A percentile compares a stretch with the other conserved stretches of the same genome.
These are phyloP conservation scores for Candida vartiovaarae DNA, from an alignment of 805 yeast species.

Conservation along the genomic window DNA sequence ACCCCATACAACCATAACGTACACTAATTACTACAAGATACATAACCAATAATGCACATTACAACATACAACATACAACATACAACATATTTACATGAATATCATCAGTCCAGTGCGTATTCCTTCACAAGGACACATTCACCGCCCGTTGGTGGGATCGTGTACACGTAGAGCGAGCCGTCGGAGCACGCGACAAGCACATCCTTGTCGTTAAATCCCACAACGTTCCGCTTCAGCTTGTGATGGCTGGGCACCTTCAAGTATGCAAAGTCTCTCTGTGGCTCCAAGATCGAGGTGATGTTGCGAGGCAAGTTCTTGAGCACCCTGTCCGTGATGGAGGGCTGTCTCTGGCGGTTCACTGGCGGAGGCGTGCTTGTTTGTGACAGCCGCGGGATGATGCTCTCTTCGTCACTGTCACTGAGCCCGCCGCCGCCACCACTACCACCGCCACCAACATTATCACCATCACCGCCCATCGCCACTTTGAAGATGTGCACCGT, in stretches of 20 bases:
- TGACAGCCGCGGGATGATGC: conserved; percentile 8
- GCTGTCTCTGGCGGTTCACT: conserved; percentile 4
- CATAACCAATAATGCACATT: too few species aligned
- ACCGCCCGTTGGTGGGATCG: conserved; percentile 57
- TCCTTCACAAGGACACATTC: conserved; percentile 55
- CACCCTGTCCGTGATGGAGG: conserved; percentile 21
- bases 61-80: too few species aligned
- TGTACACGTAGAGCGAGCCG: conserved; percentile 48
- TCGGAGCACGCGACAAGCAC: conserved; percentile 26
- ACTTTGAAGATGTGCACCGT: conserved; percentile 61
- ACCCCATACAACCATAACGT: too few species aligned
- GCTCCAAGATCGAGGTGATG: conserved; percentile 49
- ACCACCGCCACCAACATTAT: background rate
- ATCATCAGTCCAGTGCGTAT: conserved; percentile 25
- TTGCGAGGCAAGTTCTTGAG: conserved; percentile 23
- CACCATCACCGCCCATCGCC: background rate
- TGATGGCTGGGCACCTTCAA: conserved; percentile 32
- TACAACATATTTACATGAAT: too few species aligned
- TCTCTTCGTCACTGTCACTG: conserved; percentile 10
- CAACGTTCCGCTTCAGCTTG: background rate
- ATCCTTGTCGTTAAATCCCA: conserved; percentile 17
- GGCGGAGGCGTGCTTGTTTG: background rate
- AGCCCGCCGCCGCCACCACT: conserved; percentile 2
- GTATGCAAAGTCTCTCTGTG: conserved; percentile 59
- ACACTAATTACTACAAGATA: too few species aligned